Evolutionary conservation across 257 asterid species (phyloP), one percentile per base, ranked within the genome.

Genomic region (Solanum peruvianum): DNA sequence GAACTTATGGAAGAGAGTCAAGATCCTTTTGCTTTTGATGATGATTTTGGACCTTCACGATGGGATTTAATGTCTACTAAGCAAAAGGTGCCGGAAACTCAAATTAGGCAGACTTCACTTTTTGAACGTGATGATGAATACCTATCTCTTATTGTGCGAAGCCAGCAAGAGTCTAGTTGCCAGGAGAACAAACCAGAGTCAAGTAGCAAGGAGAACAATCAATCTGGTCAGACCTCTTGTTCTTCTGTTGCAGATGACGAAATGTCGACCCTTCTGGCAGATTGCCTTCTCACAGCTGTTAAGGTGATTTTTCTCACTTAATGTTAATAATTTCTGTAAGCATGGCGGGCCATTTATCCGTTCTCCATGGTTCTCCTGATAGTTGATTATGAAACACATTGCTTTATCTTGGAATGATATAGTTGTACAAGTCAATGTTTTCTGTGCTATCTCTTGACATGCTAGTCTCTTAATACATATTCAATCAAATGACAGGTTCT

Each of bases 1-100:
- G 93, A 92, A 85, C 85, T 73, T 73, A 37, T 87, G 87, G 95
- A 90, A 64, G 93, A 90, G 72, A 88, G 92, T 75, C 93, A 86
- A 90, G 99, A 95, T 89, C 99, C 99, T 86, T 96, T 94, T 88
- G 96, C 98, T 58, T 96, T 96, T 91, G 94, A 91, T 62, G 95
- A 88, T 44, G 95, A 89, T 37, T 87, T 90, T 87, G 95, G 91
- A 91, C 98, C 95, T 39, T 91, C 99, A 41, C 93, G 93, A 89
- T 96, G 98, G 99, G 98, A 96, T 85, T 85, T 94, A 71, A 89
- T 93, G 89, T 91, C 97, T 78, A 96, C 95, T 88, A 86, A 87
- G 84, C 44, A 72, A 82, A 87, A 72, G 67, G 86, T 85, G 44
- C 69, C 94, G 44, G 86, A 25, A 80, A 75, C 92, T 80, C 90